phyloP scores from a whole-genome alignment of 176 grass and related monocot genomes.

The Ensete ventricosum region DNA sequence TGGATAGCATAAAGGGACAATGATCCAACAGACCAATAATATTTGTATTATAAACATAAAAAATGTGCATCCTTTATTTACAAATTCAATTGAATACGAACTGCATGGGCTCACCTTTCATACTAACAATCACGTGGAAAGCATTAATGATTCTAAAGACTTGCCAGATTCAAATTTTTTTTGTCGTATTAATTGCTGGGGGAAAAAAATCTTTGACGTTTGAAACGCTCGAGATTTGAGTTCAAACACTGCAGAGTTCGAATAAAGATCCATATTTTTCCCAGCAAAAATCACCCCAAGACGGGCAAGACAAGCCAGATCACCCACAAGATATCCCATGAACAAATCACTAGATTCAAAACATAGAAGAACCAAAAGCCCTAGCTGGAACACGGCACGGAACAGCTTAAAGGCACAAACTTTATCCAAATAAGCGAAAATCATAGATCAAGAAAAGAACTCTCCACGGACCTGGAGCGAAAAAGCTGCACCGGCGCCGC shows the following conservation, averaged over 20 bases:
- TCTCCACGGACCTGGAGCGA: constrained; percentile 41
- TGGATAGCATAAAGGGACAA: not conserved
- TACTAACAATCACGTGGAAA: not conserved
- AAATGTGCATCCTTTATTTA: not conserved
- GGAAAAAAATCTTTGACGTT: too few species aligned
- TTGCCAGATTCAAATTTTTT: not conserved
- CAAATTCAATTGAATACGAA: not conserved
- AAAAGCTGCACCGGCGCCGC: constrained; percentile 16
- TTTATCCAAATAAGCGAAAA: constrained; percentile 10
- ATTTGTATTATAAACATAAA: not conserved
- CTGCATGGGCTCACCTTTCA: not conserved
- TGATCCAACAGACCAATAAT: not conserved
- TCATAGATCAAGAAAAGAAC: constrained; percentile 27
- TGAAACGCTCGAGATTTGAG: too few species aligned
- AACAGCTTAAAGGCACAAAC: not conserved
- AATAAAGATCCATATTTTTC: too few species aligned
- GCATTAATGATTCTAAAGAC: not conserved
- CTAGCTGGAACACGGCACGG: not conserved
- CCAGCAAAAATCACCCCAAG: not conserved
- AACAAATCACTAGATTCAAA: not conserved
- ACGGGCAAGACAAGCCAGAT: not conserved
- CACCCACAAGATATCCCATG: not conserved
- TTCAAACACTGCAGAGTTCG: too few species aligned
- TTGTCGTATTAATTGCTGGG: too few species aligned
- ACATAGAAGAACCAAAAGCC: not conserved